phyloP scores from a whole-genome alignment of 441 rosid species.

The Gossypium gossypioides region DNA sequence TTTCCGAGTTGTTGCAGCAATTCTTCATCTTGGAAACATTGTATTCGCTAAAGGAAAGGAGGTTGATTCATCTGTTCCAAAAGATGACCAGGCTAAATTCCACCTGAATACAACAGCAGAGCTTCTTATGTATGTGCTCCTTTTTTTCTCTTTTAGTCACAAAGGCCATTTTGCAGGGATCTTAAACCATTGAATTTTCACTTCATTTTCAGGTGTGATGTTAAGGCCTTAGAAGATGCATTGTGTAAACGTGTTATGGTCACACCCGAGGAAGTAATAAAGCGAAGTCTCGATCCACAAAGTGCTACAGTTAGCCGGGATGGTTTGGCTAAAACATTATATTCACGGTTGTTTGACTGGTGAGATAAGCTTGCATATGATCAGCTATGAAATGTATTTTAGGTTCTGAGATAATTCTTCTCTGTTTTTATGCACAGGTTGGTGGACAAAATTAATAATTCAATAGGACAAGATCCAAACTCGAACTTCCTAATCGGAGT shows the following conservation, averaged over 20 bases:
- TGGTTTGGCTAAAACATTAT: conserved; percentile 57
- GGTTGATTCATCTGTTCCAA: conserved; percentile 71
- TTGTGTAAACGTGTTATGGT: conserved; percentile 28
- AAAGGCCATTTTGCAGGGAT: background rate
- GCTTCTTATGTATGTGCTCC: conserved; percentile 58
- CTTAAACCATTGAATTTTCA: conserved; percentile 15
- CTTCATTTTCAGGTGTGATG: conserved; percentile 14
- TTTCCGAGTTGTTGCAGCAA: conserved; percentile 84
- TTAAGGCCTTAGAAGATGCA: conserved; percentile 16
- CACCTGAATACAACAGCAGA: conserved; percentile 80
- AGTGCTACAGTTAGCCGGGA: conserved; percentile 12
- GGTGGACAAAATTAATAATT: conserved; percentile 14
- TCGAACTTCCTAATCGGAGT: conserved; percentile 16
- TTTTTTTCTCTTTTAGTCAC: background rate
- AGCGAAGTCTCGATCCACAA: conserved; percentile 17
- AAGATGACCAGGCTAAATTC: conserved; percentile 67
- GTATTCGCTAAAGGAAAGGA: conserved; percentile 75
- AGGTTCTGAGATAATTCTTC: conserved; percentile 4
- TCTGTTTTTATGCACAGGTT: conserved; percentile 7
- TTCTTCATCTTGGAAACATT: conserved; percentile 82
- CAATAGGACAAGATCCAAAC: conserved; percentile 15
- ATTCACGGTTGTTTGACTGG: conserved; percentile 18
- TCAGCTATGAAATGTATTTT: conserved; percentile 27
- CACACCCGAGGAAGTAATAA: conserved; percentile 24
- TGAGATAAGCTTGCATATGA: background rate